Conservation (phyloP, 2,329 filamentous ascomycete species). For the Trichoderma sp. region DNA sequence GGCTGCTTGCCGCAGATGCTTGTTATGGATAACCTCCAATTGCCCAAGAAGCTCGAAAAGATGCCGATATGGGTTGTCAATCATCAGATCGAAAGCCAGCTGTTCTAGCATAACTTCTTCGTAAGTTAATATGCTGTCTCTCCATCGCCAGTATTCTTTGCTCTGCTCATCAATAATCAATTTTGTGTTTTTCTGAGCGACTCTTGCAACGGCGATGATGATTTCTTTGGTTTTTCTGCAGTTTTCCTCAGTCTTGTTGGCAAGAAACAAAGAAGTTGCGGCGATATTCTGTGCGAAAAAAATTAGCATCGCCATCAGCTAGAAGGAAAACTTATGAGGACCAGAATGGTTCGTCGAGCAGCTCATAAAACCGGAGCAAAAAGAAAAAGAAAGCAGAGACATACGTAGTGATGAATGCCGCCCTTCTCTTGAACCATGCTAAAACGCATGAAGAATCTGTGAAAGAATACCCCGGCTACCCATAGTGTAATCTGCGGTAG, state of each 20-base stretch:
- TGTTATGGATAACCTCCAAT: slow-evolving; percentile 76
- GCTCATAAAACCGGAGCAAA: neutral
- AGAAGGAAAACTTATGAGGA: neutral
- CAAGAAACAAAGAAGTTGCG: slow-evolving; percentile 87
- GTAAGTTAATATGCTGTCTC: slow-evolving; percentile 88
- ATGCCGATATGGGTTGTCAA: slow-evolving; percentile 84
- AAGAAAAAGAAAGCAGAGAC: neutral
- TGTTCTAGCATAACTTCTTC: slow-evolving; percentile 92
- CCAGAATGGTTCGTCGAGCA: slow-evolving; percentile 25
- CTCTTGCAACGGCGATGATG: slow-evolving; percentile 89
- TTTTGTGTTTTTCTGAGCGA: slow-evolving; percentile 91
- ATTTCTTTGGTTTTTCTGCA: slow-evolving; percentile 94
- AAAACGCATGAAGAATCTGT: slow-evolving; percentile 91
- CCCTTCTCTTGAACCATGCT: slow-evolving; percentile 76
- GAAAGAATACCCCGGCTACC: slow-evolving; percentile 92
- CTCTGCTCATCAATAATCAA: slow-evolving; percentile 93
- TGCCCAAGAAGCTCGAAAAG: slow-evolving; percentile 80
- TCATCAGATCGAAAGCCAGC: slow-evolving; percentile 89
- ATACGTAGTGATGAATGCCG: slow-evolving; percentile 87
- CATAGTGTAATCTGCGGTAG: slow-evolving; percentile 89
- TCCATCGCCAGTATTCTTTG: slow-evolving; percentile 98
- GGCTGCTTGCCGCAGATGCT: slow-evolving; percentile 78
- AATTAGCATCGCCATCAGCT: neutral
- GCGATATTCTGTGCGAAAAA: slow-evolving; percentile 68
- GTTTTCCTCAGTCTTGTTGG: slow-evolving; percentile 97